phyloP scores from a whole-genome alignment of 1,284 basidiomycete species.

The Ganoderma sinense region DNA sequence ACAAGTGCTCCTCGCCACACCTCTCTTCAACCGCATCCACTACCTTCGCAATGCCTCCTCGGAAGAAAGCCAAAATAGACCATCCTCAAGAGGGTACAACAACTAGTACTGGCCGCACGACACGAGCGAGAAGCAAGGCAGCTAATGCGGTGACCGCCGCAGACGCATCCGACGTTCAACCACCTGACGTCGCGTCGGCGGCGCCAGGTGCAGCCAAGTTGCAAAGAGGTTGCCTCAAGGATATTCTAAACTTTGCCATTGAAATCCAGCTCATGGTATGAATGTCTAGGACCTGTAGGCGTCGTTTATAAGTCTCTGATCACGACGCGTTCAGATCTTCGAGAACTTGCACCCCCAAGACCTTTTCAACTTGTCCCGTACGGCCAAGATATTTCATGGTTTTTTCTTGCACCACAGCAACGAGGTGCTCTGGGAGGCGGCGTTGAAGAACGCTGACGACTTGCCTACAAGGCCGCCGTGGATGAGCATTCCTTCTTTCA shows the following conservation, averaged over 20 bases:
- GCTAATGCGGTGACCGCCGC: background rate
- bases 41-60: background rate
- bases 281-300: background rate
- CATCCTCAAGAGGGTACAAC: background rate
- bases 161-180: background rate
- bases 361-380: constrained; percentile 11
- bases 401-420: constrained; percentile 12
- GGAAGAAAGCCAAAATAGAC: background rate
- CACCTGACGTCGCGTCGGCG: background rate
- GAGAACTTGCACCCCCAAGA: constrained; percentile 12
- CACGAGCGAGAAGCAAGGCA: background rate
- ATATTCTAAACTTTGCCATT: constrained; percentile 9
- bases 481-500: constrained; percentile 19
- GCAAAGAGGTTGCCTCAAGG: constrained; percentile 5
- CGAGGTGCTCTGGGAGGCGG: constrained; percentile 10
- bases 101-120: background rate
- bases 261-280: constrained; percentile 15
- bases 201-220: background rate
- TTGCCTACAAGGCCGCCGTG: constrained; percentile 18
- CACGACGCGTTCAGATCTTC: constrained; percentile 4
- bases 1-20: background rate
- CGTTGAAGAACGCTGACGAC: background rate
- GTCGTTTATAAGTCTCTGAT: background rate
- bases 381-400: constrained; percentile 3
- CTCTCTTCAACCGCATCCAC: background rate